Percentiles rank a stretch among this genome's conserved stretches.
Evolutionary conservation across 768 basidiomycete species (phyloP).

Genomic region (Pulveroboletus sp.): DNA sequence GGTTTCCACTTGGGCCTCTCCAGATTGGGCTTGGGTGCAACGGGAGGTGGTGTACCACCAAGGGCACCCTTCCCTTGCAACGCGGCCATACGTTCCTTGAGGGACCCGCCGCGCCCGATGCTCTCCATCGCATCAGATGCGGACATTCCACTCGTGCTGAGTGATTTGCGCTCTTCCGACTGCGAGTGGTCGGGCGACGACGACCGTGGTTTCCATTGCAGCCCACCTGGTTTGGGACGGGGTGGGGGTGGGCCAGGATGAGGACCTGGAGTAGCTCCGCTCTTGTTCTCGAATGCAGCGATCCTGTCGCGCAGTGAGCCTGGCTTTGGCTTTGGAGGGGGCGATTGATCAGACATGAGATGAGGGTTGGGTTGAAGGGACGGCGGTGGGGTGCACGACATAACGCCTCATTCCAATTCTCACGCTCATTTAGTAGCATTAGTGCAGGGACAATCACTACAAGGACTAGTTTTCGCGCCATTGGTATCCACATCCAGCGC

Average conservation of each 20-base stretch:
- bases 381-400: conserved; percentile 15
- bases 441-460: background rate
- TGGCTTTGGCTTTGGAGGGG: conserved; percentile 59
- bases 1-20: conserved; percentile 88
- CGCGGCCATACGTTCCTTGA: conserved; percentile 95
- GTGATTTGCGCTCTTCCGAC: conserved; percentile 20
- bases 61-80: conserved; percentile 82
- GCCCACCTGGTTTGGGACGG: conserved; percentile 55
- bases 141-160: conserved; percentile 51
- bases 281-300: conserved; percentile 74
- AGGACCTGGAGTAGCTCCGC: conserved; percentile 24
- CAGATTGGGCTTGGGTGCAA: conserved; percentile 44
- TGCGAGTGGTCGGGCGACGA: conserved; percentile 34
- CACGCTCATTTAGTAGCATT: conserved; percentile 13
- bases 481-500: conserved; percentile 56
- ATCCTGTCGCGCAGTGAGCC: conserved; percentile 85
- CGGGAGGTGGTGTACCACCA: conserved; percentile 47
- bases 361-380: conserved; percentile 16
- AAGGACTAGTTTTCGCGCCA: conserved; percentile 62
- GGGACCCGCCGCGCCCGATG: conserved; percentile 71
- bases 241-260: conserved; percentile 28
- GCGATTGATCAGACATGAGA: conserved; percentile 56
- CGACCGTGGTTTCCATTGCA: conserved; percentile 69
- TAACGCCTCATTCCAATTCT: conserved; percentile 11
- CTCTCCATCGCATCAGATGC: conserved; percentile 86